phyloP scores from a whole-genome alignment of 192 early-diverging fungal species.

The Mortierella claussenii region DNA sequence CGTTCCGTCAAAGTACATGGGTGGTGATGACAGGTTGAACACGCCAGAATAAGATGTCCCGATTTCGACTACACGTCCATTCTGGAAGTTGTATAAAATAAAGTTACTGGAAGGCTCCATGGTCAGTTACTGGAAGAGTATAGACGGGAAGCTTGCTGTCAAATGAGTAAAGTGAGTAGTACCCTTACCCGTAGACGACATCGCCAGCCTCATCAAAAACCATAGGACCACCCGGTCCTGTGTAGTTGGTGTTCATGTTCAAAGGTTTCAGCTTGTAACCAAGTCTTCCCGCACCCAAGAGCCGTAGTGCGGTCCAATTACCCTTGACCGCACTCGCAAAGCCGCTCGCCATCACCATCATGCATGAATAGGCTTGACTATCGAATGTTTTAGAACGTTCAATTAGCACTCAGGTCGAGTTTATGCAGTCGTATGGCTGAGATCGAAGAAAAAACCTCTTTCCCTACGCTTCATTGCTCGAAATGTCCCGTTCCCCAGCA shows the following conservation, averaged over 20 bases:
- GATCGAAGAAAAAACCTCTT: too few species aligned
- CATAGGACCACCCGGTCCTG: constrained; percentile 61
- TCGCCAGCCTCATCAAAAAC: constrained; percentile 58
- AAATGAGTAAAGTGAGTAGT: not conserved
- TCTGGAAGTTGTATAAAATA: constrained; percentile 55
- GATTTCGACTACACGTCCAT: constrained; percentile 36
- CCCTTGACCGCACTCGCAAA: constrained; percentile 50
- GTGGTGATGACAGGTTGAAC: constrained; percentile 42
- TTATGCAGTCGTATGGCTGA: too few species aligned
- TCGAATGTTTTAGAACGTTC: too few species aligned
- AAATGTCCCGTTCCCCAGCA: constrained; percentile 58
- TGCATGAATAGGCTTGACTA: constrained; percentile 63
- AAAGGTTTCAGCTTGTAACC: constrained; percentile 43
- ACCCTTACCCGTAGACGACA: constrained; percentile 52
- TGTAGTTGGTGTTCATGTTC: constrained; percentile 61
- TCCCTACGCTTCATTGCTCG: constrained; percentile 57
- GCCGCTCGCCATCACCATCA: constrained; percentile 60
- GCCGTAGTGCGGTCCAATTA: constrained; percentile 41
- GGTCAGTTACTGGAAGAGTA: not conserved
- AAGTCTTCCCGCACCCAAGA: constrained; percentile 48
- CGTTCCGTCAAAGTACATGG: constrained; percentile 61
- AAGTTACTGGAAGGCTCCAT: constrained; percentile 63
- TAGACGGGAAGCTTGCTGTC: not conserved
- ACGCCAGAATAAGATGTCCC: constrained; percentile 53
- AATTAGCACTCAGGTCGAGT: too few species aligned